Evolutionary conservation across 768 basidiomycete species (phyloP), one percentile per base, ranked within the genome.

Genomic region (Vishniacozyma victoriae): DNA sequence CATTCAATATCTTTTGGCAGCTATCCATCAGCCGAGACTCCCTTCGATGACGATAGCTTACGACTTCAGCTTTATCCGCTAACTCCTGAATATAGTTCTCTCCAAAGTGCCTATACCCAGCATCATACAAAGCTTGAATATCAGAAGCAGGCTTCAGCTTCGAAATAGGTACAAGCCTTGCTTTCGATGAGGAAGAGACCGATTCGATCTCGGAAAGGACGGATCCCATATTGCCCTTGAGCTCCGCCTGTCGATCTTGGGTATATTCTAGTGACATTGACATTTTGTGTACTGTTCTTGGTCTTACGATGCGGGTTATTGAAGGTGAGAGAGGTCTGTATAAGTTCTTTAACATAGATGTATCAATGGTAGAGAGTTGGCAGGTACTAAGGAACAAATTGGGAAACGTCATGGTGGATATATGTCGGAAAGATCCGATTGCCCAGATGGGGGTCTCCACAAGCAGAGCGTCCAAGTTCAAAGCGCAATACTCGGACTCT

Each of bases 21-120:
- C 90, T 93, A 65, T 5, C 15, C 33, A 19, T 11, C 22, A 22
- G 9, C 26, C 13, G n/a, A 20, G 16, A 11, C 18, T 13, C 41
- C 26, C 20, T 26, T 29, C 15, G 11, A 23, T 15, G 24, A 12
- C 13, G 39, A 25, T 13, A 12, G 57, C 79, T 54, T 68, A 86
- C 86, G 62, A 78, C 75, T 49, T 74, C 75, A 0, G 90, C 87
- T 67, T 95, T 95, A 25, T 88, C 89, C 31, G 82, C 83, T 52
- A 97, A 72, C 62, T 97, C 92, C 58, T 92, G 85, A 11, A 90
- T 89, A 64, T 96, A 97, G 70, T 99, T 99, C 75, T 99, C 95
- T 5, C 95, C 95, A 65, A 97, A 99, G 70, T 93, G 88, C 2
- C 83, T 76, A 55, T 95, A 87, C 0, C 86, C 88, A 13, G 77